Evolutionary conservation across 306 rosid species (phyloP), one percentile per base, ranked within the genome.

Genomic region (Vigna trinervia): DNA sequence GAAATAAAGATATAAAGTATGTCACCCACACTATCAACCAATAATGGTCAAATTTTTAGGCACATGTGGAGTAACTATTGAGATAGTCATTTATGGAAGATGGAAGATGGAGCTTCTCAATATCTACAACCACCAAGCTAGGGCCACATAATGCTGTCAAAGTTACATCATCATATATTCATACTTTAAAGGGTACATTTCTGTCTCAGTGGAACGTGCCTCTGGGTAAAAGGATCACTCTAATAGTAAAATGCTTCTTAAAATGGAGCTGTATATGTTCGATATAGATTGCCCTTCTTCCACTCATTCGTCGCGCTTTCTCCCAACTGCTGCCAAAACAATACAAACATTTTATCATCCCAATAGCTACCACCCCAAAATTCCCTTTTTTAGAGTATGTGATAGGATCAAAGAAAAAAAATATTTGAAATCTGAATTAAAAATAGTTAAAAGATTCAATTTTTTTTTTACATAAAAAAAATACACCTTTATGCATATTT

Each of bases 181-280:
- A 28, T 48, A 48, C 46, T 28, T 39, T 17, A 51, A 52, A 70
- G 9, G 63, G 63, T 52, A 34, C 6, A 19, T 32, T 32, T 52
- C 9, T 52, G 19, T 54, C 30, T 14, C 23, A 30, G 34, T 30
- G 34, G 5, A 30, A 30, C 34, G 32, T 4, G 34, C 4, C 34
- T 30, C 34, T 30, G 34, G 5, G 34, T 30, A 30, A 26, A 26
- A 26, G 28, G 28, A 26, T 2, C 28, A 26, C 4, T 26, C 28
- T 26, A 26, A 26, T 26, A 26, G 28, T 26, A 26, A 30, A 4
- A 30, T 30, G 34, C 34, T 30, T 53, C 58, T 85, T 75, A 91
- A 86, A 91, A 91, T 54, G 94, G 92, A 52, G 92, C 92, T 28
- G 94, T 89, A 47, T 76, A 69, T 12, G 94, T 38, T 79, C 94